Evolutionary conservation across 1,284 basidiomycete genomes (phyloP).

Genomic region (Quambalaria eucalypti): DNA sequence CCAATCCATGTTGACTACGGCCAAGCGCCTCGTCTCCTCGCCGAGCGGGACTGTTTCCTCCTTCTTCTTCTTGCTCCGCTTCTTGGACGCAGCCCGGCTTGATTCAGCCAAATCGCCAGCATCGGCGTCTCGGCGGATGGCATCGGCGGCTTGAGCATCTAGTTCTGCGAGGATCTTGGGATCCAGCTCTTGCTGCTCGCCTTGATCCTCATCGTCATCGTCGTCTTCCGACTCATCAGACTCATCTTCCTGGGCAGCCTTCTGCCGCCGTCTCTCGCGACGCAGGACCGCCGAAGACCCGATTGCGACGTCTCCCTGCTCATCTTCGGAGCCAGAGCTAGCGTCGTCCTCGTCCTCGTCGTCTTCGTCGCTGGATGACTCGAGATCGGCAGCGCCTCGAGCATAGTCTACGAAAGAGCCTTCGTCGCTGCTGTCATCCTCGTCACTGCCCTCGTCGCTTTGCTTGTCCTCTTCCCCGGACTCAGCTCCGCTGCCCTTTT

Average conservation of each 20-base stretch:
- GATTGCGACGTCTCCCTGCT: constrained; percentile 29
- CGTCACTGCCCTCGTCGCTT: constrained; percentile 18
- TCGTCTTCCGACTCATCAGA: constrained; percentile 17
- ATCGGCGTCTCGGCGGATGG: constrained; percentile 16
- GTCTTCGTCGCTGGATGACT: constrained; percentile 18
- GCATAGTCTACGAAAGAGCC: constrained; percentile 64
- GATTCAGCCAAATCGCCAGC: constrained; percentile 40
- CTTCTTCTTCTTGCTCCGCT: constrained; percentile 48
- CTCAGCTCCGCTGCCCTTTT: constrained; percentile 47
- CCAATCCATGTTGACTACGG: constrained; percentile 96
- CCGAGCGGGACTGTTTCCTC: constrained; percentile 25
- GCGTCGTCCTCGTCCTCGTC: constrained; percentile 27
- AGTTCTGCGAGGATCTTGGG: constrained; percentile 57
- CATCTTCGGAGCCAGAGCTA: constrained; percentile 55
- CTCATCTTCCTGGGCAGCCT: constrained; percentile 16
- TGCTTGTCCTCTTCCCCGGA: constrained; percentile 9
- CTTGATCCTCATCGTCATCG: constrained; percentile 15
- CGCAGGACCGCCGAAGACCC: constrained; percentile 19
- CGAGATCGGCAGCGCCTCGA: constrained; percentile 56
- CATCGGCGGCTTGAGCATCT: constrained; percentile 58
- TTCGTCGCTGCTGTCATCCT: constrained; percentile 8
- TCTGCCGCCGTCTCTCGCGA: constrained; percentile 16
- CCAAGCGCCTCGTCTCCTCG: constrained; percentile 56
- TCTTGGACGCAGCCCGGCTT: constrained; percentile 11
- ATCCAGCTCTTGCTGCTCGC: constrained; percentile 36